phyloP scores from a whole-genome alignment of 2,329 filamentous ascomycete species.

The Alternaria alternata region DNA sequence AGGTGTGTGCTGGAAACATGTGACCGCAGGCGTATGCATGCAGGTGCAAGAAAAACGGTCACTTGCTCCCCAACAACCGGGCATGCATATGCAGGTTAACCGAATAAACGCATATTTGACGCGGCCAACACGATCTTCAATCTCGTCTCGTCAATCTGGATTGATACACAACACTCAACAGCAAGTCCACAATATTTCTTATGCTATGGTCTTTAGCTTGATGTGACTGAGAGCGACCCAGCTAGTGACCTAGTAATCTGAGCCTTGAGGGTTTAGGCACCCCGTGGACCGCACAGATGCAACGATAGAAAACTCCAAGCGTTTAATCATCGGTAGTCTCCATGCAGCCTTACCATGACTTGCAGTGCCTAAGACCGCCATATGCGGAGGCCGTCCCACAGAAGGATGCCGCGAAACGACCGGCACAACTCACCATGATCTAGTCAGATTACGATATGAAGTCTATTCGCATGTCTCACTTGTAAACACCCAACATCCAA shows the following conservation, averaged over 20 bases:
- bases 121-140: slow-evolving; percentile 6
- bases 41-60: slow-evolving; percentile 15
- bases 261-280: background rate
- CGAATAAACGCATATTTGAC: slow-evolving; percentile 8
- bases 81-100: slow-evolving; percentile 24
- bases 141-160: background rate
- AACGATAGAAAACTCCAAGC: background rate
- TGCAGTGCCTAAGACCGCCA: background rate
- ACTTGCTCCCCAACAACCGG: slow-evolving; percentile 7
- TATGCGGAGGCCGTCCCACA: slow-evolving; percentile 2
- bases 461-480: slow-evolving; percentile 12
- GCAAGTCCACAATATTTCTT: background rate
- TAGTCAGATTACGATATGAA: background rate
- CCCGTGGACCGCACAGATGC: background rate
- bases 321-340: slow-evolving; percentile 3
- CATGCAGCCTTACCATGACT: slow-evolving; percentile 6
- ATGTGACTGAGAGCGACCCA: background rate
- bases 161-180: background rate
- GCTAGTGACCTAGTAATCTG: background rate
- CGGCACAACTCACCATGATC: background rate
- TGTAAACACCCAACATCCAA: slow-evolving; percentile 3
- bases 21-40: slow-evolving; percentile 26
- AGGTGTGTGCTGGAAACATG: slow-evolving; percentile 20
- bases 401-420: background rate
- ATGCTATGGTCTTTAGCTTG: background rate